These are phyloP conservation scores for Aureobasidium lini DNA, from an alignment of 2,329 filamentous ascomycete genomes.

Conservation along the genomic window DNA sequence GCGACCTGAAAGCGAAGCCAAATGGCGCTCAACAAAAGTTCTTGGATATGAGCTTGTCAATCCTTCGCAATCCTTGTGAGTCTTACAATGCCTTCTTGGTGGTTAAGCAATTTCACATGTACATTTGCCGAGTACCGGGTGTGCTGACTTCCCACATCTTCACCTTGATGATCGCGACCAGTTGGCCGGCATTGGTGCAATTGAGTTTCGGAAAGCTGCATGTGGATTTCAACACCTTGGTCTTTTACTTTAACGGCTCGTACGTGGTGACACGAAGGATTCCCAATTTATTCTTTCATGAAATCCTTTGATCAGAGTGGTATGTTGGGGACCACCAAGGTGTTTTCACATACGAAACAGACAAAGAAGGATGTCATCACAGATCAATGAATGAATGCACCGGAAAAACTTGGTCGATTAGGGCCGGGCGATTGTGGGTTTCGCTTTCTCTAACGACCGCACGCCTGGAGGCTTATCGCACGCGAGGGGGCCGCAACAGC, in stretches of 20 bases:
- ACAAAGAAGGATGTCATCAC: constrained; percentile 1
- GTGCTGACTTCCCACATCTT: not conserved
- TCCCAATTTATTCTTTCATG: not conserved
- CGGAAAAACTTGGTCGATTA: not conserved
- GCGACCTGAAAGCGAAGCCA: not conserved
- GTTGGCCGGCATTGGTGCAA: not conserved
- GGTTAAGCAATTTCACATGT: not conserved
- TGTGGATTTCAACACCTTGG: not conserved
- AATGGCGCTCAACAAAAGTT: not conserved
- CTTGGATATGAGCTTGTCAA: not conserved
- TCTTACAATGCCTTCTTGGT: not conserved
- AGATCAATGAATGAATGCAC: too few species aligned
- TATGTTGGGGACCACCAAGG: not conserved
- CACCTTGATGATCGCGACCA: not conserved
- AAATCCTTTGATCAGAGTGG: not conserved
- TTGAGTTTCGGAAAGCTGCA: not conserved
- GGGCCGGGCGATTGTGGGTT: not conserved
- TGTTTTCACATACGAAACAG: not conserved
- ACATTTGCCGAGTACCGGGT: not conserved
- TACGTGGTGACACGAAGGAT: not conserved
- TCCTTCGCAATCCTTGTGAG: not conserved
- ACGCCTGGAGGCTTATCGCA: not conserved
- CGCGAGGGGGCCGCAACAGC: not conserved
- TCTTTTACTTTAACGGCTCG: not conserved
- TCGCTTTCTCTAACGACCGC: not conserved